phyloP scores from a whole-genome alignment of 225 moss, liverwort and hornwort genomes.

The Thuidium tamariscinum region DNA sequence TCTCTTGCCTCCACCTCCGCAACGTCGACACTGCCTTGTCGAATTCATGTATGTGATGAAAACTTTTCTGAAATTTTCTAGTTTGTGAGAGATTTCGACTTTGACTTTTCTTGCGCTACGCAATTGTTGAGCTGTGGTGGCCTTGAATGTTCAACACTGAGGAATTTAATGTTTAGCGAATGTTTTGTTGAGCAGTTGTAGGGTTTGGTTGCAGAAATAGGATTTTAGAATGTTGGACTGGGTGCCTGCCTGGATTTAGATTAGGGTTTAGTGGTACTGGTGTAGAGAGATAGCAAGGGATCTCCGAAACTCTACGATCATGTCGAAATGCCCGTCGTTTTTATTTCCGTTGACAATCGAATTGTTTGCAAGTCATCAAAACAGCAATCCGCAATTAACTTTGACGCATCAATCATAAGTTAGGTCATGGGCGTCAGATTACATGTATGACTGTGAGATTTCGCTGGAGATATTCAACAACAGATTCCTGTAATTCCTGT shows the following conservation, averaged over 20 bases:
- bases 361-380: not conserved
- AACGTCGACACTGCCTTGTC: not conserved
- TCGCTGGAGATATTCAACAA: not conserved
- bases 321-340: too few species aligned
- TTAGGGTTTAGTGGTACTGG: not conserved
- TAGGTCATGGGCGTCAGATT: not conserved
- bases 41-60: not conserved
- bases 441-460: not conserved
- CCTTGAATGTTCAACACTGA: not conserved
- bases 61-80: not conserved
- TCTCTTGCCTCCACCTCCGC: constrained; percentile 14
- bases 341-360: not conserved
- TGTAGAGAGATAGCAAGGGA: not conserved
- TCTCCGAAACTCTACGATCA: not conserved
- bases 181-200: not conserved
- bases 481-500: not conserved
- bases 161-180: not conserved
- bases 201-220: not conserved
- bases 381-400: not conserved
- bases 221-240: not conserved
- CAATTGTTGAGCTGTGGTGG: not conserved
- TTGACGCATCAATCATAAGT: not conserved
- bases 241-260: not conserved
- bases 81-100: not conserved
- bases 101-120: not conserved